A percentile compares a stretch with the other conserved stretches of the same genome.
Evolutionary conservation across 768 basidiomycete species (phyloP).

Genomic region (Baorangia bicolor): DNA sequence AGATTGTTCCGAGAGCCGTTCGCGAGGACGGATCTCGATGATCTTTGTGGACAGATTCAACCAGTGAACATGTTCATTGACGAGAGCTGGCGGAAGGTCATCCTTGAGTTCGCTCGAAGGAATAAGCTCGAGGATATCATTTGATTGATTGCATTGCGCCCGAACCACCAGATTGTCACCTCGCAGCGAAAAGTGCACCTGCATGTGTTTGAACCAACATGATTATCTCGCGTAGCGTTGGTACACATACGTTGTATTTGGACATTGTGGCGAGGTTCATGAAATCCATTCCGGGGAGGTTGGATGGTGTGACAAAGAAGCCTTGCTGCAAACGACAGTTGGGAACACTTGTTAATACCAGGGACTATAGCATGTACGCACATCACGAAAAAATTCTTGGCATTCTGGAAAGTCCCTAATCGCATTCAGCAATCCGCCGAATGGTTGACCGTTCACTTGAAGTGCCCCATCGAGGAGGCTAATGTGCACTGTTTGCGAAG

Average conservation of each 20-base stretch:
- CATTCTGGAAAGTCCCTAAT: not conserved
- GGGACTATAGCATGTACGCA: not conserved
- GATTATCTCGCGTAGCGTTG: not conserved
- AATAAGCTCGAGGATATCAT: slow-evolving; percentile 16
- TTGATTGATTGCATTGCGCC: not conserved
- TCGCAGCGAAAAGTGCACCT: slow-evolving; percentile 20
- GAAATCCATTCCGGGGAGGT: not conserved
- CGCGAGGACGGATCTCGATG: slow-evolving; percentile 26
- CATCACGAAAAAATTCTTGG: not conserved
- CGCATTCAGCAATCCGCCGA: slow-evolving; percentile 4
- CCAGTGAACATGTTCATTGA: slow-evolving; percentile 25
- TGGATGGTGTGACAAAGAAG: not conserved
- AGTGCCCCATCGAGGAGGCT: slow-evolving; percentile 19
- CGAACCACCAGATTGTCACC: slow-evolving; percentile 4
- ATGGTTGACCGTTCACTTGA: slow-evolving; percentile 16
- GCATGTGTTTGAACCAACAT: not conserved
- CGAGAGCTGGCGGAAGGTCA: slow-evolving; percentile 18
- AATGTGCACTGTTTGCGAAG: not conserved
- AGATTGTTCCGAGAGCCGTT: slow-evolving; percentile 18
- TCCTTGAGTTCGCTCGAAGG: slow-evolving; percentile 4
- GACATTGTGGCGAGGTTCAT: not conserved
- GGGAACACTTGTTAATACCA: not conserved
- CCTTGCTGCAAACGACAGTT: too few species aligned
- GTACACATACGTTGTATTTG: slow-evolving; percentile 2
- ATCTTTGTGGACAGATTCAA: slow-evolving; percentile 10